A percentile compares a stretch with the other conserved stretches of the same genome.
Conservation (phyloP, 768 basidiomycete species). For the Mycena epipterygia region DNA sequence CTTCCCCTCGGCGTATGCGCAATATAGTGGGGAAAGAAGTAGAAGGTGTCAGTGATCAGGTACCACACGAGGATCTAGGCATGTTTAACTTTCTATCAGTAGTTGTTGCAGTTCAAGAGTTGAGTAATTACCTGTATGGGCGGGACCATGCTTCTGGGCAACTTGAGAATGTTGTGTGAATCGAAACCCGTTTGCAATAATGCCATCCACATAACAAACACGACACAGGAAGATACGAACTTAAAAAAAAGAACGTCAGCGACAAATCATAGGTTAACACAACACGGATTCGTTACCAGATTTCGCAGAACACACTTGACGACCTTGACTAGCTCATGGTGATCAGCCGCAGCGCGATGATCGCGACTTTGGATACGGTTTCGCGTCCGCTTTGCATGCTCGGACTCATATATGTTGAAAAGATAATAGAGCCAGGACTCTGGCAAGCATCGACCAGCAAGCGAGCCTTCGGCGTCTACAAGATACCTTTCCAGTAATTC, state of each 20-base stretch:
- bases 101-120: neutral
- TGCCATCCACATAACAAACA: constrained; percentile 23
- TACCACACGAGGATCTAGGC: constrained; percentile 18
- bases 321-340: constrained; percentile 17
- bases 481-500: constrained; percentile 10
- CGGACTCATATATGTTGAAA: constrained; percentile 23
- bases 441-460: constrained; percentile 7
- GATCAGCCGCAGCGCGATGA: constrained; percentile 18
- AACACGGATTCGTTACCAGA: neutral
- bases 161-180: constrained; percentile 11
- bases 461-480: neutral
- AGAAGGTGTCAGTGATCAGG: constrained; percentile 21
- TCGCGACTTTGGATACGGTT: constrained; percentile 18
- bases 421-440: constrained; percentile 18
- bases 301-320: constrained; percentile 8
- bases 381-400: constrained; percentile 17
- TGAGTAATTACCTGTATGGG: constrained; percentile 12
- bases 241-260: neutral
- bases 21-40: constrained; percentile 22
- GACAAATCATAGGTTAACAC: neutral
- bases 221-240: constrained; percentile 9
- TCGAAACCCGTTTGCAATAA: constrained; percentile 25
- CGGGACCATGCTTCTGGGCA: constrained; percentile 16
- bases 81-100: neutral
- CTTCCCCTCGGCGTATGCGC: constrained; percentile 19